Conservation (phyloP, 2,329 filamentous ascomycete genomes). For the Alternaria postmessia region DNA sequence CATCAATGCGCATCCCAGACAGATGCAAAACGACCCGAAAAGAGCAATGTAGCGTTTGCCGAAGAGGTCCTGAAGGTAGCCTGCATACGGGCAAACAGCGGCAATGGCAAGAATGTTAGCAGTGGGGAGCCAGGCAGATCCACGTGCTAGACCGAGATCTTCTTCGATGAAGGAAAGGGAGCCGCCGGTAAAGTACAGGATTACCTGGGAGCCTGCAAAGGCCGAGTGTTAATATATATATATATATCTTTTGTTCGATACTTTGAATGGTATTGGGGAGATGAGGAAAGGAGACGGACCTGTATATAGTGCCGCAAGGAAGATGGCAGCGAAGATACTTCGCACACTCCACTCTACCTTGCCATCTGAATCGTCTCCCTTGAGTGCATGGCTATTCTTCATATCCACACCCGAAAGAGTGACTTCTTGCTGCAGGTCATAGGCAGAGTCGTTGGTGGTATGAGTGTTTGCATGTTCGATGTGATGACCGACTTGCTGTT, state of each 20-base stretch:
- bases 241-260: neutral
- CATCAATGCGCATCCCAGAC: conserved; percentile 40
- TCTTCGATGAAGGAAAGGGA: conserved; percentile 42
- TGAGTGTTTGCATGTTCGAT: conserved; percentile 35
- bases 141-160: conserved; percentile 33
- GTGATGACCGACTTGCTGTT: conserved; percentile 33
- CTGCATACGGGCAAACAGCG: conserved; percentile 45
- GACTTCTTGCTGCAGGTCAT: conserved; percentile 35
- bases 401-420: conserved; percentile 46
- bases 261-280: too few relatives aligned
- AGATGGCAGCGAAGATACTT: conserved; percentile 47
- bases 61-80: conserved; percentile 48
- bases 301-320: conserved; percentile 50
- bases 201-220: conserved; percentile 42
- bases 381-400: conserved; percentile 46
- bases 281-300: conserved; percentile 11
- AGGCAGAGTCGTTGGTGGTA: conserved; percentile 22
- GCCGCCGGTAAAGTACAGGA: conserved; percentile 46
- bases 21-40: conserved; percentile 42
- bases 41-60: conserved; percentile 48
- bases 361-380: conserved; percentile 53
- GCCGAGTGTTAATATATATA: neutral
- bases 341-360: conserved; percentile 48
- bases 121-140: conserved; percentile 45
- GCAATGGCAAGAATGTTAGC: conserved; percentile 49